phyloP scores from a whole-genome alignment of 1,284 basidiomycete species.

The Blastosporella zonata region DNA sequence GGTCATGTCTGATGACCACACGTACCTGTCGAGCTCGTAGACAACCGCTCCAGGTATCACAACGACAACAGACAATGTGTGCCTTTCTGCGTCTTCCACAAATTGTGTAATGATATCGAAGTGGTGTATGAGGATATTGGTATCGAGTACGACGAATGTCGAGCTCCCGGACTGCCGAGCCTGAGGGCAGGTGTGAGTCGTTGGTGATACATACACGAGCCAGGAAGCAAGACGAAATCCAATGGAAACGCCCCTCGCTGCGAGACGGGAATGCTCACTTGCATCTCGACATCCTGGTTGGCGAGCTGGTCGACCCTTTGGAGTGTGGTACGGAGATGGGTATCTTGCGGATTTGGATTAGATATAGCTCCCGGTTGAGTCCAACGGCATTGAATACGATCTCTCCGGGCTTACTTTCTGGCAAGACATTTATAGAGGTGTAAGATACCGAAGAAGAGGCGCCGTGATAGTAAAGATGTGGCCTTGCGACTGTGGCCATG shows the following conservation, averaged over 20 bases:
- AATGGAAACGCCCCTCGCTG: conserved; percentile 3
- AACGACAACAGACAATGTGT: conserved; percentile 48
- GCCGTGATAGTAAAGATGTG: conserved; percentile 7
- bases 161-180: conserved; percentile 36
- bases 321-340: conserved; percentile 40
- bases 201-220: conserved; percentile 3
- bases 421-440: conserved; percentile 7
- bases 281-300: conserved; percentile 70
- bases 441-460: conserved; percentile 12
- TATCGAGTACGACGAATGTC: conserved; percentile 62
- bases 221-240: conserved; percentile 1
- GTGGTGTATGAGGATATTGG: conserved; percentile 67
- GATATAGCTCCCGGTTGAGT: background rate
- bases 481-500: conserved; percentile 4
- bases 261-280: conserved; percentile 33
- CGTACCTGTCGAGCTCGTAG: conserved; percentile 69
- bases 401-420: conserved; percentile 12
- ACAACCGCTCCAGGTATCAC: conserved; percentile 71
- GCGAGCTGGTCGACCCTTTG: conserved; percentile 49
- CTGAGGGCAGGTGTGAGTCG: conserved; percentile 26
- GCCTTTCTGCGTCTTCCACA: conserved; percentile 53
- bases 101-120: conserved; percentile 63
- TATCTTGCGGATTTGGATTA: conserved; percentile 22
- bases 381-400: background rate
- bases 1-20: conserved; percentile 13